Percentiles rank a stretch among this genome's conserved stretches.
Conservation (phyloP, 306 rosid genomes). For the Quercus wislizeni region DNA sequence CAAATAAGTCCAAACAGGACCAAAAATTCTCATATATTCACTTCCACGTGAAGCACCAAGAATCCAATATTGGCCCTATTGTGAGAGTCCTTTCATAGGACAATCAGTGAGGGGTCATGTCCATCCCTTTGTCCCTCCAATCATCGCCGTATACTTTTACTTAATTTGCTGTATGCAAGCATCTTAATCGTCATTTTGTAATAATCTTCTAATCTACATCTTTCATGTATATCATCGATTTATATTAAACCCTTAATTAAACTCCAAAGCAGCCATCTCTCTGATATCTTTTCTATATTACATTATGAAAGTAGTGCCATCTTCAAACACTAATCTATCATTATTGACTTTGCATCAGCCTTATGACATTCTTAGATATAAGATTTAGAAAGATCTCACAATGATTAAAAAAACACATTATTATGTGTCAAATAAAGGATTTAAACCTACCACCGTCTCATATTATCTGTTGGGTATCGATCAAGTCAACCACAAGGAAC, state of each 20-base stretch:
- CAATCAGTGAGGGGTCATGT: constrained; percentile 15
- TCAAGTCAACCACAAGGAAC: constrained; percentile 19
- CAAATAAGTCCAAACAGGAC: no score
- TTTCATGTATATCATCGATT: not conserved
- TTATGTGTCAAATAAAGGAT: not conserved
- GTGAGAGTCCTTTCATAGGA: constrained; percentile 14
- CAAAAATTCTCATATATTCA: no score
- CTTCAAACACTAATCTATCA: constrained; percentile 5
- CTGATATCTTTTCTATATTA: not conserved
- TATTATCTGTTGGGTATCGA: constrained; percentile 26
- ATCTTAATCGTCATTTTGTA: not conserved
- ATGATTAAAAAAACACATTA: constrained; percentile 2
- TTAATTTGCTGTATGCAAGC: not conserved
- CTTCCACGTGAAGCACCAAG: not conserved
- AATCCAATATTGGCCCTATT: not conserved
- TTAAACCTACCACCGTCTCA: constrained; percentile 14
- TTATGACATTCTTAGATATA: constrained; percentile 24
- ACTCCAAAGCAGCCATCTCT: not conserved
- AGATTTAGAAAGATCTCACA: constrained; percentile 34
- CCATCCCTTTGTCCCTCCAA: not conserved
- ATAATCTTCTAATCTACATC: not conserved
- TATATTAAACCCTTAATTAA: not conserved
- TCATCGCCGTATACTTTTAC: constrained; percentile 1
- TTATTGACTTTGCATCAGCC: constrained; percentile 30
- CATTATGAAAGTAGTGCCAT: not conserved